Percentiles rank a stretch among this genome's conserved stretches.
phyloP scores from a whole-genome alignment of 2,329 filamentous ascomycete species.

The Colletotrichum tanaceti region DNA sequence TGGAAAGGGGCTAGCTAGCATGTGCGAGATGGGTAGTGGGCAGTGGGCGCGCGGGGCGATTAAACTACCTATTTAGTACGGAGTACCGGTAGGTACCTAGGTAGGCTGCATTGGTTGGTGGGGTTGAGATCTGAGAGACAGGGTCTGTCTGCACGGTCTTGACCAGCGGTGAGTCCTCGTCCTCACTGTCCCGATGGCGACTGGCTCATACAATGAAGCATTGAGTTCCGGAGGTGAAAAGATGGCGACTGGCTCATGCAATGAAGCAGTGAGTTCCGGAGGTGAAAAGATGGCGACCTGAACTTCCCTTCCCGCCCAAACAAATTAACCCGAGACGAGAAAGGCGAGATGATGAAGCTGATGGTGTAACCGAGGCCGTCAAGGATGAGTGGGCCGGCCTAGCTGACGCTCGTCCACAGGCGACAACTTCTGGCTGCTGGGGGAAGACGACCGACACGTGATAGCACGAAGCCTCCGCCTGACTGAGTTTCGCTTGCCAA shows the following conservation, averaged over 20 bases:
- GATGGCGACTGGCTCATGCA: background rate
- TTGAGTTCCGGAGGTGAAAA: background rate
- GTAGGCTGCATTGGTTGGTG: background rate
- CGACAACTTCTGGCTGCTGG: background rate
- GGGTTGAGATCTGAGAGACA: conserved; percentile 16
- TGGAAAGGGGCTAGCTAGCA: conserved; percentile 4
- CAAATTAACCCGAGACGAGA: too few relatives aligned
- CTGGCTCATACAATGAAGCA: background rate
- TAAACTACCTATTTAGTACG: too few relatives aligned
- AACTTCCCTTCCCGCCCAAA: background rate
- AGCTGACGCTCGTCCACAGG: background rate
- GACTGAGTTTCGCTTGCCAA: background rate
- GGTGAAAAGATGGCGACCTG: background rate
- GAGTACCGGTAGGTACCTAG: too few relatives aligned
- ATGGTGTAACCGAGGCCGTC: conserved; percentile 1
- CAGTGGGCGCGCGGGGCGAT: conserved; percentile 2
- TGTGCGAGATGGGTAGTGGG: conserved; percentile 8
- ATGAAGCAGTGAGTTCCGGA: background rate
- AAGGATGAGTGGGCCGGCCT: background rate
- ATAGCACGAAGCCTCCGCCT: background rate
- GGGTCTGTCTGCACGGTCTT: background rate
- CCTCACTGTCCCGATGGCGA: background rate
- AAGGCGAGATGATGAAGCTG: background rate
- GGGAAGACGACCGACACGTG: background rate
- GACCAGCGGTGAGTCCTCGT: too few relatives aligned